Evolutionary conservation across 139 green algal genomes (phyloP).

Genomic region (Closterium sp.): DNA sequence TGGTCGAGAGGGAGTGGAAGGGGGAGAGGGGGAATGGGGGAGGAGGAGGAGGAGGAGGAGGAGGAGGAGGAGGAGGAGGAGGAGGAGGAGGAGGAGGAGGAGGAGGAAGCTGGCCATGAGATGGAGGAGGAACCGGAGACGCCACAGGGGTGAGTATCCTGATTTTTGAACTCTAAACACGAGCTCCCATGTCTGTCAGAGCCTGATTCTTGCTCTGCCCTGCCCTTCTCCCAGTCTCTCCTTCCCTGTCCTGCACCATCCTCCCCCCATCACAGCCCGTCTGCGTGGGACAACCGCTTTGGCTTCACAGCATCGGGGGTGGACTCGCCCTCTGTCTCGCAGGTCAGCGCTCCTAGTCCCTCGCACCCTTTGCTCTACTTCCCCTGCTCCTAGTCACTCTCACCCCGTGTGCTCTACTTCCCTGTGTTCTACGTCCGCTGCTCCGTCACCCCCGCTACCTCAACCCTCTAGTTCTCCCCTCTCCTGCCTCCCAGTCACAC

Average conservation of each 20-base stretch:
- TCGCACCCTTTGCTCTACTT: neutral
- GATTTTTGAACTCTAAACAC: too few relatives aligned
- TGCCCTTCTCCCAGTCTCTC: too few relatives aligned
- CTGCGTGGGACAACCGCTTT: neutral
- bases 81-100: neutral
- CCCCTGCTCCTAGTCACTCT: neutral
- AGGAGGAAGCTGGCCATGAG: neutral
- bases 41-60: neutral
- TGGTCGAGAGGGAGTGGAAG: neutral
- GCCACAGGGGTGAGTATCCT: neutral
- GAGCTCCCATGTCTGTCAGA: too few relatives aligned
- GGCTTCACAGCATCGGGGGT: neutral
- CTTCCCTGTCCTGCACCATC: neutral
- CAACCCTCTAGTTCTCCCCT: neutral
- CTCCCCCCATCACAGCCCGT: neutral
- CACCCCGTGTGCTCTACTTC: neutral
- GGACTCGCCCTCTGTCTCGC: neutral
- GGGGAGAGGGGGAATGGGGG: neutral
- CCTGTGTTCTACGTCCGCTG: neutral
- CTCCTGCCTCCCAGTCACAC: neutral
- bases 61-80: neutral
- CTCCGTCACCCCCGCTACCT: neutral
- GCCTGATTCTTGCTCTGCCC: neutral
- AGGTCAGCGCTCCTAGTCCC: neutral
- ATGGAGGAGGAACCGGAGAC: neutral